A percentile compares a stretch with the other conserved stretches of the same genome.
phyloP scores from a whole-genome alignment of 108 stramenopile genomes.

The Pseudonitzschia delicatissima region DNA sequence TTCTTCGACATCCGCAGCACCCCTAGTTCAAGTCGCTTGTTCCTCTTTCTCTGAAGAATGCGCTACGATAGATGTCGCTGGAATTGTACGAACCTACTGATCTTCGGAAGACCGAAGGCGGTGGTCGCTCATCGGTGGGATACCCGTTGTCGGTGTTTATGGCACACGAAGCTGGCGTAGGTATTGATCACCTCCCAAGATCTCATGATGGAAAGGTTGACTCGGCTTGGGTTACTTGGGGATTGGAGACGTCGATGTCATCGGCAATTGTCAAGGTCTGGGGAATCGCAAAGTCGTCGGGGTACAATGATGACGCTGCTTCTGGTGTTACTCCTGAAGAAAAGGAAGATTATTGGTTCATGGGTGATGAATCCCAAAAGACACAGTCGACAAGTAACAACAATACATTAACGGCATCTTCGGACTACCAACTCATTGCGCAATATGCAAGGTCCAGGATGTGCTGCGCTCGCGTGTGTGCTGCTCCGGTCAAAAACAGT shows the following conservation, averaged over 20 bases:
- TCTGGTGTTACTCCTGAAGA: neutral
- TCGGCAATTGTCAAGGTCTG: slow-evolving; percentile 67
- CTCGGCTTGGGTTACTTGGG: slow-evolving; percentile 70
- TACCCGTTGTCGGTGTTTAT: slow-evolving; percentile 33
- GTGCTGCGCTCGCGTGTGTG: slow-evolving; percentile 50
- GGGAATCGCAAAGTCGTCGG: slow-evolving; percentile 16
- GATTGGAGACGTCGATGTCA: slow-evolving; percentile 41
- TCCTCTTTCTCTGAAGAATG: slow-evolving; percentile 49
- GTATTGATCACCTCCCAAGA: slow-evolving; percentile 43
- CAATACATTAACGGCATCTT: slow-evolving; percentile 5
- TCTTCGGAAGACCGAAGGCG: slow-evolving; percentile 49
- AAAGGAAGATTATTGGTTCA: slow-evolving; percentile 29
- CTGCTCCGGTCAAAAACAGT: slow-evolving; percentile 24
- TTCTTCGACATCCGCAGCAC: neutral
- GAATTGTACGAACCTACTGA: slow-evolving; percentile 70
- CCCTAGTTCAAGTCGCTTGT: slow-evolving; percentile 57
- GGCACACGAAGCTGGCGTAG: slow-evolving; percentile 59
- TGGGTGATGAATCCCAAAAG: slow-evolving; percentile 16
- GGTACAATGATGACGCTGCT: neutral
- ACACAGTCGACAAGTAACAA: slow-evolving; percentile 1
- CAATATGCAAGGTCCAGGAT: slow-evolving; percentile 30
- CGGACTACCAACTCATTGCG: slow-evolving; percentile 26
- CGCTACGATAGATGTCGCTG: slow-evolving; percentile 59
- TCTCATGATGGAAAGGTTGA: neutral
- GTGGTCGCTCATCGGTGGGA: neutral